Conservation (phyloP, 75 land plant species). For the Picea sitchensis region DNA sequence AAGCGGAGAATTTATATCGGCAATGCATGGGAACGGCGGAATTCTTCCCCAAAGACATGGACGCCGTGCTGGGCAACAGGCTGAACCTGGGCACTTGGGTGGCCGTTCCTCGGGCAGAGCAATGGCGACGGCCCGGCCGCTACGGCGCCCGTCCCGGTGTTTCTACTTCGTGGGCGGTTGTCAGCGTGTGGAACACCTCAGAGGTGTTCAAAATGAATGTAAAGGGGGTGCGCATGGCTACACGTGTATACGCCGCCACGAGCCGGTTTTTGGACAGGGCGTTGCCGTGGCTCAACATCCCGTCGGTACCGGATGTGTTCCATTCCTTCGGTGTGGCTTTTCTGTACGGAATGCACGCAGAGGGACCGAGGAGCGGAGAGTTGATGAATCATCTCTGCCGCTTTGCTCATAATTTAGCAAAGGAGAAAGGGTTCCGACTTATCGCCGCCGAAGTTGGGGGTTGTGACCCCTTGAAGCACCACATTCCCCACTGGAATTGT, state of each 20-base stretch:
- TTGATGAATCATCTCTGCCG: constrained; percentile 33
- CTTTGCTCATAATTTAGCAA: constrained; percentile 45
- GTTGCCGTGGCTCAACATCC: constrained; percentile 39
- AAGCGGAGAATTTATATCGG: constrained; percentile 73
- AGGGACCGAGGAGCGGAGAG: constrained; percentile 25
- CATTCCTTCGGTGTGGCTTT: constrained; percentile 40
- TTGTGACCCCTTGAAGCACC: constrained; percentile 27
- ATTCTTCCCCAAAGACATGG: constrained; percentile 61
- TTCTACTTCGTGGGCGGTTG: constrained; percentile 37
- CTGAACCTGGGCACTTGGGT: constrained; percentile 61
- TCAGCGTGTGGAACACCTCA: constrained; percentile 62
- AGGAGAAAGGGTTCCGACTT: constrained; percentile 21
- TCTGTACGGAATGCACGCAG: constrained; percentile 43
- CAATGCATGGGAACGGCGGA: constrained; percentile 42
- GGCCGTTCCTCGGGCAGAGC: constrained; percentile 26
- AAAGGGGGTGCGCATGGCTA: constrained; percentile 22
- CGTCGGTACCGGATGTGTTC: constrained; percentile 37
- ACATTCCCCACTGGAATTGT: constrained; percentile 42
- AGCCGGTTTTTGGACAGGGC: constrained; percentile 22
- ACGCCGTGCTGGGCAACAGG: constrained; percentile 25
- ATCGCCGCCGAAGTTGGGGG: constrained; percentile 43
- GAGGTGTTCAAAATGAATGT: constrained; percentile 54
- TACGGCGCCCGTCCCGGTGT: not conserved
- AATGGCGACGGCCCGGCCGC: not conserved
- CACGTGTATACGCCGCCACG: constrained; percentile 16